Percentiles rank a stretch among this genome's conserved stretches.
Conservation (phyloP, 495 filamentous ascomycete species). For the Acidomyces sp. region DNA sequence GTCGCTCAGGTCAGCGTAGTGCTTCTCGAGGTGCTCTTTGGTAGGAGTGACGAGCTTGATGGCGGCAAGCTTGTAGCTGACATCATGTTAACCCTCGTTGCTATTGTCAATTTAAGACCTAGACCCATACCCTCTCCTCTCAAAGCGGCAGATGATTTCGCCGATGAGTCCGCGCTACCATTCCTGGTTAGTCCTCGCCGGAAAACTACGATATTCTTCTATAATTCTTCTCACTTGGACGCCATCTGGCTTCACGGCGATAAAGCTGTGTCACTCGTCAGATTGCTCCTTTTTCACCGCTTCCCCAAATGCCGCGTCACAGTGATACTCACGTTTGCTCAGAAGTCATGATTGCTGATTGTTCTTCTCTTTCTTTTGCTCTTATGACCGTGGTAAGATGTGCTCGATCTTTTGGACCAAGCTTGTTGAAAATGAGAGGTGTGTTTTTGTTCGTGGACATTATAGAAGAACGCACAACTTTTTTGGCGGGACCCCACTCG, state of each 20-base stretch:
- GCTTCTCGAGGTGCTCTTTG: slow-evolving; percentile 90
- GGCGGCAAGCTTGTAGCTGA: slow-evolving; percentile 88
- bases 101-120: neutral
- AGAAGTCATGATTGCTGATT: slow-evolving; percentile 57
- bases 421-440: slow-evolving; percentile 34
- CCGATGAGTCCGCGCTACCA: slow-evolving; percentile 95
- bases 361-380: slow-evolving; percentile 27
- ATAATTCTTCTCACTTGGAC: slow-evolving; percentile 69
- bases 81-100: slow-evolving; percentile 13
- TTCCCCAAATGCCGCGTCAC: slow-evolving; percentile 7
- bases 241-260: slow-evolving; percentile 98
- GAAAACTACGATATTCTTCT: no score
- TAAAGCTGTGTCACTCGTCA: slow-evolving; percentile 53
- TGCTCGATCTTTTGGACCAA: slow-evolving; percentile 37
- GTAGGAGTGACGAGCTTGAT: slow-evolving; percentile 83
- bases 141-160: slow-evolving; percentile 93
- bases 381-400: slow-evolving; percentile 19
- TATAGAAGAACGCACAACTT: neutral
- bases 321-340: slow-evolving; percentile 78
- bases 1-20: slow-evolving; percentile 81
- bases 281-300: slow-evolving; percentile 1
- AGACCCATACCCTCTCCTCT: slow-evolving; percentile 65
- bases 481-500: no score
- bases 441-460: slow-evolving; percentile 21
- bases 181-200: no score